Base-by-base conservation (phyloP, 768 basidiomycete genomes). In the Leccinum barrowsii region DNA sequence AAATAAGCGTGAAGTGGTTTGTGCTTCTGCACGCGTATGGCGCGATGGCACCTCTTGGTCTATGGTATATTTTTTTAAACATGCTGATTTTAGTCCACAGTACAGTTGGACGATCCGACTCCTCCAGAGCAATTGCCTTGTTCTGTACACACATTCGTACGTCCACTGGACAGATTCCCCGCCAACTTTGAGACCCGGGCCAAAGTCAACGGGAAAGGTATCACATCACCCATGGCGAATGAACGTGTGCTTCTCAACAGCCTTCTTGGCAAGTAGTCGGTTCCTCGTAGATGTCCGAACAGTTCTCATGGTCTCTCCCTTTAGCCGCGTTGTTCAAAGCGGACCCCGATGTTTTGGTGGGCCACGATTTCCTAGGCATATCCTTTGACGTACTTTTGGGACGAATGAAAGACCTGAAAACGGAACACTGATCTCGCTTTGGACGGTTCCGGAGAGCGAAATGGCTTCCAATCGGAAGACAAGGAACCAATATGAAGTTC, bases 1-100 rank as follows among this genome's bases (percentile, higher is more conserved):
- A 66, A 98, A 98, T 73, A 93, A 89, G 66, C 85, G 90, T n/a
- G 97, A 99, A 73, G 76, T 99, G 37, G 89, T 98, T 4, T 95
- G 92, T 63, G 83, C 84, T 2, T 89, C 90, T 0, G 84, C 87
- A 4, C 80, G 96, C 35, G 88, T 89, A 28, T 98, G 95, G 94
- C 84, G 82, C 28, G 80, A 86, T 62, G 76, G 86, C 85, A 63
- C 59, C 79, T 70, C n/a, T 57, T 30, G 26, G 51, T 24, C 12
- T 10, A 5, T 5, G 17, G 1, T 42, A 49, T 8, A 6, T 4
- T n/a, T 3, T 24, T 34, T 28, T 28, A 44, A 32, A 40, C 32
- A 17, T 32, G 11, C 50, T 62, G 21, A 61, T 55, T 46, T 30
- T 5, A 7, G 34, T 47, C 34, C 40, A 10, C 64, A 97, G 95